Percentiles rank a stretch among this genome's conserved stretches.
Conservation (phyloP, 345 rosid species). For the Pelargonium nanum region DNA sequence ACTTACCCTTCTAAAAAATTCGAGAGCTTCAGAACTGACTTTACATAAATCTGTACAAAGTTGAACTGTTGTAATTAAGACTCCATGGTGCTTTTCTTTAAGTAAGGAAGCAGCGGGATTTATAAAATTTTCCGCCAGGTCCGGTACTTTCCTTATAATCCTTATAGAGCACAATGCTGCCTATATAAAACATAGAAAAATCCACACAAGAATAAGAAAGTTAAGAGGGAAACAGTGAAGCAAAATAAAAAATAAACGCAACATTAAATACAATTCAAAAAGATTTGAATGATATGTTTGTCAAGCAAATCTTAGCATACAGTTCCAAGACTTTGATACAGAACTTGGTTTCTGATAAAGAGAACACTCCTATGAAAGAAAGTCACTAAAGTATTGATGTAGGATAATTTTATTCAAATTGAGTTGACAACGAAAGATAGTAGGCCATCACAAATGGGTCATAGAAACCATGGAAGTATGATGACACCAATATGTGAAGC, state of each 20-base stretch:
- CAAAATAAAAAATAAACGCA: not conserved
- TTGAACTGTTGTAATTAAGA: slow-evolving; percentile 87
- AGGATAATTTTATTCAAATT: not conserved
- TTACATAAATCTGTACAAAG: slow-evolving; percentile 87
- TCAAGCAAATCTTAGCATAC: not conserved
- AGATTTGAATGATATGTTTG: not conserved
- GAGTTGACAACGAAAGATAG: too few relatives aligned
- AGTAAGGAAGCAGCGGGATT: slow-evolving; percentile 79
- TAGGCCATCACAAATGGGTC: too few relatives aligned
- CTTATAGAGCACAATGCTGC: slow-evolving; percentile 95
- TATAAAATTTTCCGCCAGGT: slow-evolving; percentile 92
- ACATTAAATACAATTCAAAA: too few relatives aligned
- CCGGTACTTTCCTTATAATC: slow-evolving; percentile 94
- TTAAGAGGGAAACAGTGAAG: slow-evolving; percentile 4
- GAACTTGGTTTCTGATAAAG: not conserved
- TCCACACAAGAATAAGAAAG: slow-evolving; percentile 14
- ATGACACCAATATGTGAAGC: too few relatives aligned
- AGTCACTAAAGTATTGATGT: not conserved
- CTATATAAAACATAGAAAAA: slow-evolving; percentile 32
- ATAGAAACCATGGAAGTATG: too few relatives aligned
- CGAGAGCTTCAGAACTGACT: slow-evolving; percentile 79
- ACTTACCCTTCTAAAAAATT: slow-evolving; percentile 76
- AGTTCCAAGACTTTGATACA: too few relatives aligned
- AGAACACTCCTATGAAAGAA: not conserved
- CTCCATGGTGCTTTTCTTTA: slow-evolving; percentile 99